phyloP scores from a whole-genome alignment of 306 rosid species.

The Albizia julibrissin region DNA sequence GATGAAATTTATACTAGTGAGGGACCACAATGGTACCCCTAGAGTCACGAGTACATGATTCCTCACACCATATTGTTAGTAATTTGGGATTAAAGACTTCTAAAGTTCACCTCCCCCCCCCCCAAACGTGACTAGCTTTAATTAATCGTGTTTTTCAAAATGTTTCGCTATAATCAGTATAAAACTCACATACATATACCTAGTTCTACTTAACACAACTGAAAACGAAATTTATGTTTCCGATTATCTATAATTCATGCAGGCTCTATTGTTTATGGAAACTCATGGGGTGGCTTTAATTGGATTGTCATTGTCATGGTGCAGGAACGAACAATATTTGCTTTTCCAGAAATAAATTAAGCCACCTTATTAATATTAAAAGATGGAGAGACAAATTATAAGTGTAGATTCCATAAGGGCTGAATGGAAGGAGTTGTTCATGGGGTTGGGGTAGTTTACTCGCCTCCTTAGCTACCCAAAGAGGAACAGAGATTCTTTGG shows the following conservation, averaged over 20 bases:
- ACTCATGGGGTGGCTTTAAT: slow-evolving; percentile 9
- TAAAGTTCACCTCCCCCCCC: not conserved
- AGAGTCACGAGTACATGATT: slow-evolving; percentile 42
- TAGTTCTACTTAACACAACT: not conserved
- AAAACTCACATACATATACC: too few species aligned
- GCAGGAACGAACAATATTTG: slow-evolving; percentile 36
- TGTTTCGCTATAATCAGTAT: not conserved
- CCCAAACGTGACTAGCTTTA: not conserved
- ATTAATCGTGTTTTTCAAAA: not conserved
- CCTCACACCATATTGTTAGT: not conserved
- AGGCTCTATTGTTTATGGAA: not conserved
- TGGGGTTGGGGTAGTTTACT: slow-evolving; percentile 63
- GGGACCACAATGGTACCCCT: slow-evolving; percentile 42
- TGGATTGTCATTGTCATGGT: slow-evolving; percentile 21
- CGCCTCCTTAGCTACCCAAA: slow-evolving; percentile 47
- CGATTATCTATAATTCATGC: not conserved
- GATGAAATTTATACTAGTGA: slow-evolving; percentile 30
- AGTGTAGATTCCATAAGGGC: slow-evolving; percentile 40
- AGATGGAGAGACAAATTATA: not conserved
- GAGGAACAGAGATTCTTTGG: slow-evolving; percentile 51
- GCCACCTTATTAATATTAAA: not conserved
- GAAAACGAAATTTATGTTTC: not conserved
- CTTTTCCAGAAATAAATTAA: slow-evolving; percentile 36
- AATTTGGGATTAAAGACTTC: not conserved
- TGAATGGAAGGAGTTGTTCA: slow-evolving; percentile 52